These are phyloP conservation scores for Juglanconis juglandina DNA, from an alignment of 2,329 filamentous ascomycete genomes.

Conservation along the genomic window DNA sequence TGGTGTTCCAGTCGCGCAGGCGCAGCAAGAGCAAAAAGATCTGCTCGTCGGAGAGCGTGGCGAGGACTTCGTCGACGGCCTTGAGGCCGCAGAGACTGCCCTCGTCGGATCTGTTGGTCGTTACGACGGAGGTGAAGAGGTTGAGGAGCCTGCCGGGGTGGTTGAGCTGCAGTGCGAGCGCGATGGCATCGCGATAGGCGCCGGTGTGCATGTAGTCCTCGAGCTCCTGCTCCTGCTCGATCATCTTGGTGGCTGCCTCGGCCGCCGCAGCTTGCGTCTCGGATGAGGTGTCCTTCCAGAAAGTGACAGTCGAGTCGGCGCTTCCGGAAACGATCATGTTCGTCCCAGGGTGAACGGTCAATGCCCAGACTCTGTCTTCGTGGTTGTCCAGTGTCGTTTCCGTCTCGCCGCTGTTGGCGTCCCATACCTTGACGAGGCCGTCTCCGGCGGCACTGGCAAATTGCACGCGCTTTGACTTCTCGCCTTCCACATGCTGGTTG, in stretches of 20 bases:
- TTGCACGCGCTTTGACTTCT: constrained; percentile 57
- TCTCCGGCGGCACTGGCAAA: constrained; percentile 89
- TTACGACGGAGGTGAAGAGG: constrained; percentile 78
- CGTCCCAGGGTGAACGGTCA: constrained; percentile 66
- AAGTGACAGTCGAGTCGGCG: constrained; percentile 87
- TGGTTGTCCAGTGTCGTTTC: constrained; percentile 95
- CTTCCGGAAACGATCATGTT: constrained; percentile 84
- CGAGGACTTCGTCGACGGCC: constrained; percentile 80
- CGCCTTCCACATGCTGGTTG: constrained; percentile 46
- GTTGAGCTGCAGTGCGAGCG: constrained; percentile 86
- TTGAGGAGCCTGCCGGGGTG: constrained; percentile 83
- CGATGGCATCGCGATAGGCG: constrained; percentile 90
- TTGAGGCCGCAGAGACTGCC: constrained; percentile 62
- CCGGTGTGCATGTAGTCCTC: constrained; percentile 87
- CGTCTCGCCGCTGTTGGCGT: constrained; percentile 77
- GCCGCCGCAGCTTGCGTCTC: constrained; percentile 73
- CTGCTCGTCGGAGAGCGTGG: constrained; percentile 77
- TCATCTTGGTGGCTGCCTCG: constrained; percentile 69
- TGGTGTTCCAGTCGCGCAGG: constrained; percentile 95
- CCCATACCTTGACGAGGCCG: constrained; percentile 95
- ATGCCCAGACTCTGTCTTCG: constrained; percentile 89
- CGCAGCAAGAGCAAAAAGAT: constrained; percentile 78
- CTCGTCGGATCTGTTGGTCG: constrained; percentile 55
- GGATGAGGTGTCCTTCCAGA: constrained; percentile 90
- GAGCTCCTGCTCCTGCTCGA: constrained; percentile 88